Evolutionary conservation across 495 filamentous ascomycete genomes (phyloP), one percentile per base, ranked within the genome.

Genomic region (Hyaloscypha hepaticicola): DNA sequence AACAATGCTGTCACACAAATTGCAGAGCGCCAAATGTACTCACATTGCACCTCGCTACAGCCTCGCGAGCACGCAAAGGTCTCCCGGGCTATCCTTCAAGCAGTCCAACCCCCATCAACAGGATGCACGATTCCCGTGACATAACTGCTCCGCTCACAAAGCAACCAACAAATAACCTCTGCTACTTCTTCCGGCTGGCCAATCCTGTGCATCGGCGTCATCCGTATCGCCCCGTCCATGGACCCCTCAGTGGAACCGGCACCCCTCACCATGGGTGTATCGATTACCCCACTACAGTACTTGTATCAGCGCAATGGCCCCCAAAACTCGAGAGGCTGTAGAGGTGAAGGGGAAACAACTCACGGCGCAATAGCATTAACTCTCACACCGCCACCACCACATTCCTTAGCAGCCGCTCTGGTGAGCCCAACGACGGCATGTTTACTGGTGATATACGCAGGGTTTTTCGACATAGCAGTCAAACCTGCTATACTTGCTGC

Each of bases 61-160:
- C n/a, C n/a, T n/a, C n/a, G n/a, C n/a, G n/a, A n/a, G n/a, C n/a
- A n/a, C n/a, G n/a, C n/a, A n/a, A n/a, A n/a, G n/a, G n/a, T n/a
- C n/a, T n/a, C n/a, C n/a, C n/a, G n/a, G n/a, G n/a, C n/a, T n/a
- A n/a, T n/a, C n/a, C n/a, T 26, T 53, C 25, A 53, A 53, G 7
- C 5, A 24, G 5, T 53, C 55, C 55, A 57, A 3, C 48, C 45
- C 19, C 75, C 76, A 66, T 77, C 78, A 58, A 85, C 77, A 66
- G 81, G 78, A 33, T 83, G 74, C 41, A 85, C 72, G 53, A 75
- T 77, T 2, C 83, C 83, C 70, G 77, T 84, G 74, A 85, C 76
- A 70, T 78, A 83, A 70, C 77, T 73, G 2, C 66, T 66, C 14
- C 66, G 69, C 68, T 81, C 80, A 57, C 79, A 78, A 66, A 83